Base-by-base conservation (phyloP, 140 eudicot genomes). In the Senecio squalidus region DNA sequence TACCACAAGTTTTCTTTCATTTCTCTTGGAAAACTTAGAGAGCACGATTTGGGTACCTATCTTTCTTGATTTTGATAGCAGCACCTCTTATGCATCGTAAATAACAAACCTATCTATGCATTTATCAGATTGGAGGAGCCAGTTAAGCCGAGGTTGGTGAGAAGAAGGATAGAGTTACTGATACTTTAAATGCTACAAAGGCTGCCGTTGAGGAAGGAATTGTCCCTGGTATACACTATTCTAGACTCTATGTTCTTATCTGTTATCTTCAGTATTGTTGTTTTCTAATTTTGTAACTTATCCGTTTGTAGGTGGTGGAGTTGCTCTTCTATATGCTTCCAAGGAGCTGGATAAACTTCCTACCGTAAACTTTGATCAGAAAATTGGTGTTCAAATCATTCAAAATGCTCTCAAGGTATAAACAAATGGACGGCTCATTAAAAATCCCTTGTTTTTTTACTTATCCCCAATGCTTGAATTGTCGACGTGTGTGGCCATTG, bases 161-260 rank as follows among this genome's bases (percentile, higher is more conserved):
- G 66, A 80, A 84, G 77, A 84, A 84, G 57, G 88, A 84, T 54
- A 80, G 94, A 60, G 88, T 84, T 28, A 84, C 82, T 2, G 94
- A 84, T 68, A 88, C 84, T 66, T 59, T 84, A 5, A 83, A 84
- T 74, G 94, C 94, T 18, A 84, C 88, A 34, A 84, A 80, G 71
- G 93, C 93, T 45, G 87, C 94, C 13, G 94, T 84, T 26, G 94
- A 80, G 57, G 94, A 80, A 72, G 94, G 88, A 38, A 84, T 84
- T 31, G 82, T 84, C 20, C 82, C 88, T 11, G 93, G 93, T 84
- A 66, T 2, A 15, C 29, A 25, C 21, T 25, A 26, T 6, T 26
- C 34, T 52, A 51, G 11, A 25, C 0, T 17, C 9, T 53, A 5
- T 53, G n/a, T 30, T 5, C 4, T 43, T 13, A n/a, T 41, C 11